Conservation (phyloP, 768 basidiomycete species). For the Boletus insuetus region DNA sequence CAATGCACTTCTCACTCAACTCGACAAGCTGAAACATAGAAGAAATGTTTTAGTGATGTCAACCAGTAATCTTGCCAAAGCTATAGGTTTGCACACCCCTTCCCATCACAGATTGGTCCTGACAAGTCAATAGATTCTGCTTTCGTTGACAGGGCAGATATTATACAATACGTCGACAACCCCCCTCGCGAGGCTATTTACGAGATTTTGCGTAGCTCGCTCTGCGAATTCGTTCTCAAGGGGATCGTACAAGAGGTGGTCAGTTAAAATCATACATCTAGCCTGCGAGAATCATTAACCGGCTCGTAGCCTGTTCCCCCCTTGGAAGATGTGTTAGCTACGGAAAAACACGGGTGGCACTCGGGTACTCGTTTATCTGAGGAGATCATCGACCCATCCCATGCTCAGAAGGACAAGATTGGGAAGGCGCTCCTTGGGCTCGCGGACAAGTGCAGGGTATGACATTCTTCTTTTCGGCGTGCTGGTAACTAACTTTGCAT, state of each 20-base stretch:
- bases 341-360: slow-evolving; percentile 17
- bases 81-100: slow-evolving; percentile 67
- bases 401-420: slow-evolving; percentile 50
- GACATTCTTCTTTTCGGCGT: slow-evolving; percentile 22
- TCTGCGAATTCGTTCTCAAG: slow-evolving; percentile 74
- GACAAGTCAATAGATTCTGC: slow-evolving; percentile 65
- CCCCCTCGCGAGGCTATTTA: slow-evolving; percentile 92
- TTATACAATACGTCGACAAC: slow-evolving; percentile 90
- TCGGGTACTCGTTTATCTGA: slow-evolving; percentile 4
- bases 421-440: slow-evolving; percentile 61
- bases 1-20: slow-evolving; percentile 93
- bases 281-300: not conserved
- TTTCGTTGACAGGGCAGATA: slow-evolving; percentile 95
- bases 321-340: slow-evolving; percentile 46
- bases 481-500: not conserved
- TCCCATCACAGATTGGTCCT: not conserved
- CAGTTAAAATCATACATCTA: slow-evolving; percentile 27
- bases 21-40: slow-evolving; percentile 90
- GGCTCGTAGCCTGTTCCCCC: slow-evolving; percentile 55
- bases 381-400: slow-evolving; percentile 27
- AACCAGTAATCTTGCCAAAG: slow-evolving; percentile 91
- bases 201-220: slow-evolving; percentile 81
- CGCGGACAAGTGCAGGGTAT: slow-evolving; percentile 77
- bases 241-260: slow-evolving; percentile 68
- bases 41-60: slow-evolving; percentile 97